Conservation (phyloP, 2,329 filamentous ascomycete genomes). For the Aspergillus quadrilineatus region DNA sequence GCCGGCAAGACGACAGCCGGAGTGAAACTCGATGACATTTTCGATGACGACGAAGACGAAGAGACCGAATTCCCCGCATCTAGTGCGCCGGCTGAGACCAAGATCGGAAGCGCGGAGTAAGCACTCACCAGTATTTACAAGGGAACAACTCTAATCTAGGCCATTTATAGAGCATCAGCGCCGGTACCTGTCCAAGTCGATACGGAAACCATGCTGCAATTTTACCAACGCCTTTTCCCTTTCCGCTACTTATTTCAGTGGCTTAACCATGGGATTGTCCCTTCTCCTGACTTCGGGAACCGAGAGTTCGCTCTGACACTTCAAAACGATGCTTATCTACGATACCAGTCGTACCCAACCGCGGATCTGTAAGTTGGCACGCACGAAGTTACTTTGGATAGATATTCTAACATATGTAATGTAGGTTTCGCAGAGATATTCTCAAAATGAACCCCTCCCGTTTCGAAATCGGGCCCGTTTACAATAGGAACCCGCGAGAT, state of each 20-base stretch:
- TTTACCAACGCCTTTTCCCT: constrained; percentile 93
- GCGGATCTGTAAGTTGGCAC: constrained; percentile 57
- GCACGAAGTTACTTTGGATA: constrained; percentile 18
- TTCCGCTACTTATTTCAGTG: constrained; percentile 95
- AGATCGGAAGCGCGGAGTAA: constrained; percentile 41
- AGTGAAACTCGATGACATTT: constrained; percentile 54
- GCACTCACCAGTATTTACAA: constrained; percentile 11
- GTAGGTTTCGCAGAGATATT: constrained; percentile 83
- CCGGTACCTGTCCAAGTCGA: constrained; percentile 59
- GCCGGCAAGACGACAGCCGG: constrained; percentile 24
- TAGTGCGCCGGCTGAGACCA: constrained; percentile 49
- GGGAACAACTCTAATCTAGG: constrained; percentile 14
- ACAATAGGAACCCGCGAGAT: constrained; percentile 89
- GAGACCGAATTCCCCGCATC: constrained; percentile 55
- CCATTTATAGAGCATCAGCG: constrained; percentile 27
- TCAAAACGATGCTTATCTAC: constrained; percentile 86
- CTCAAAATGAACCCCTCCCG: constrained; percentile 83
- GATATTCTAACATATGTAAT: neutral
- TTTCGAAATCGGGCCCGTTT: constrained; percentile 98
- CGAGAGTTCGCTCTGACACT: constrained; percentile 95
- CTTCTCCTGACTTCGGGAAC: constrained; percentile 83
- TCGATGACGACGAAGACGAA: constrained; percentile 61
- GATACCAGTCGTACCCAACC: constrained; percentile 79
- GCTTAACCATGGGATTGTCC: constrained; percentile 89
- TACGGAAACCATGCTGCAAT: constrained; percentile 82